phyloP scores from a whole-genome alignment of 2,329 filamentous ascomycete species.

The Nigrospora oryzae region DNA sequence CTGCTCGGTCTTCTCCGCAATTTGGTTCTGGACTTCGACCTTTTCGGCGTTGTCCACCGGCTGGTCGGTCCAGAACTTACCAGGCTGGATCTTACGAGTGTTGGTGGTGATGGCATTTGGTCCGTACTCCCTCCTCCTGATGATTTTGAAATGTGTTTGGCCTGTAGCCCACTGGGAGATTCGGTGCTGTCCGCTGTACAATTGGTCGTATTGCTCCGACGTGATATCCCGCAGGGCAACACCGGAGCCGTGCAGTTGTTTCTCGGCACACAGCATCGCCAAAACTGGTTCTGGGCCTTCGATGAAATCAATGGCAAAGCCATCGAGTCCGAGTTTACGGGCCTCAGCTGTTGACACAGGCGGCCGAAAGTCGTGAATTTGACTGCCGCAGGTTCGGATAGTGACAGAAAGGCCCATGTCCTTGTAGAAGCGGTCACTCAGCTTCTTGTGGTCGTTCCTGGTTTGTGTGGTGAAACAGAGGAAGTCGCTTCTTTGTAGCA shows the following conservation, averaged over 20 bases:
- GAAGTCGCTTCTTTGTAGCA: conserved; percentile 43
- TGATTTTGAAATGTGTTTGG: conserved; percentile 53
- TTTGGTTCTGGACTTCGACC: conserved; percentile 45
- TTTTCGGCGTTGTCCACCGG: conserved; percentile 63
- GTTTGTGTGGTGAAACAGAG: conserved; percentile 71
- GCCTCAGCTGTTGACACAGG: conserved; percentile 50
- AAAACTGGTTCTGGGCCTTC: conserved; percentile 76
- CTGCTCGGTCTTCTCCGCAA: conserved; percentile 33
- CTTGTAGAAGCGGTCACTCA: conserved; percentile 58
- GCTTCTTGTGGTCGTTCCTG: conserved; percentile 61
- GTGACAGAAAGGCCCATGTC: conserved; percentile 61
- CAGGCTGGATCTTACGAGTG: conserved; percentile 51
- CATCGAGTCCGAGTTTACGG: conserved; percentile 58
- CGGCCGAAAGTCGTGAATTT: conserved; percentile 45
- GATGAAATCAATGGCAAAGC: conserved; percentile 71
- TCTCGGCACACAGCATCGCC: conserved; percentile 77
- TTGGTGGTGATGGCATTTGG: conserved; percentile 62
- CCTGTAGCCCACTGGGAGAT: conserved; percentile 66
- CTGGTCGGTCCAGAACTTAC: conserved; percentile 68
- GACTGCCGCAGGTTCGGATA: conserved; percentile 53
- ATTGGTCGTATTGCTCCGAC: conserved; percentile 58
- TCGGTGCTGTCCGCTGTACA: conserved; percentile 42
- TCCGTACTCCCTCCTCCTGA: conserved; percentile 73
- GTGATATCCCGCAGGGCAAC: conserved; percentile 55
- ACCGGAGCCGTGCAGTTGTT: conserved; percentile 59